Base-by-base conservation (phyloP, 2,329 filamentous ascomycete genomes). In the Ascochyta koolunga region DNA sequence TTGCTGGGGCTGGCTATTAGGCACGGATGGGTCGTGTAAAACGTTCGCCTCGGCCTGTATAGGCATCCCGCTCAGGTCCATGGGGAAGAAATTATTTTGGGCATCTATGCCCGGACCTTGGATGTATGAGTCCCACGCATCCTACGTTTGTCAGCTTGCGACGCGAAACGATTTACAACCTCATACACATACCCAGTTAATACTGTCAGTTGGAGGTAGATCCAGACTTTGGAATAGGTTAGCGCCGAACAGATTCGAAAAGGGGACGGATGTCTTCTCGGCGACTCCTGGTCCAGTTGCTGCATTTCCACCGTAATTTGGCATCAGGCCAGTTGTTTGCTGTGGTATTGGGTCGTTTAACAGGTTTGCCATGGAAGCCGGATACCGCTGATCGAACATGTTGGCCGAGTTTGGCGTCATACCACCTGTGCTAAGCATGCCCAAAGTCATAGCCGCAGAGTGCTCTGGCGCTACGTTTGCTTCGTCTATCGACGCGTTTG, bases 91-190 rank as follows among this genome's bases (percentile, higher is more conserved):
- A 18, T 71, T 71, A 51, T 71, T 72, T 10, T 66, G 66, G 2
- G 73, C 64, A 42, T 80, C 77, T 52, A 78, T 69, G 32, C 64
- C 79, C 5, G 83, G 79, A 46, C 83, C 85, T 69, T 89, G 86
- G 41, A 89, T 84, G 62, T 88, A 89, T 6, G 81, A 84, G 67
- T 89, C 87, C 86, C 86, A 89, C 24, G 86, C 85, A 58, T 88
- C 83, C 69, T 71, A 25, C 4, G 2, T 4, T 11, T 21, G 46
- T 65, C 47, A 66, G 58, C 57, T 56, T 21, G 5, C 27, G 13
- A n/a, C 19, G 21, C 9, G 37, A 9, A 29, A 6, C 5, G 13
- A 18, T 10, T 11, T n/a, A 6, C 6, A 18, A 24, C 10, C 24
- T 38, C 75, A 27, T n/a, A 16, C 9, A 50, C 82, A 72, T 79